Evolutionary conservation across 1,139 yeast species (phyloP), one percentile per base, ranked within the genome.

Genomic region (Candida albicans): DNA sequence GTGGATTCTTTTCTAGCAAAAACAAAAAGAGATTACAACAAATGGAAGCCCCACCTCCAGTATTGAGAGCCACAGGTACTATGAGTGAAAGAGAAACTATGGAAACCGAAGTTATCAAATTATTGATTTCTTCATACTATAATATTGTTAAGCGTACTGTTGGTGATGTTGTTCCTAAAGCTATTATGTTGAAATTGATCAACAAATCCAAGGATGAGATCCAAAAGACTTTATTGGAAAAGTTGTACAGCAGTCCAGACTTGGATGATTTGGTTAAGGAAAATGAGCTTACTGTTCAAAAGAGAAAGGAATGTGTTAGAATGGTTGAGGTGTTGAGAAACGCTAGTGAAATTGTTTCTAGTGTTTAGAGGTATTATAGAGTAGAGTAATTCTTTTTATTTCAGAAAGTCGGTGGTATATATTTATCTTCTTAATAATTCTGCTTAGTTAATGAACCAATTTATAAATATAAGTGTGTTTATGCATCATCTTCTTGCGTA

Each of bases 31-130:
- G 95, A 67, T 77, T 91, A 59, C 97, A 95, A 37, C 85, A 91
- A 27, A 88, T 93, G 95, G 99, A 93, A 65, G 91, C 96, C 1
- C 99, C 99, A 40, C 99, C 99, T 35, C 82, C 96, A 33, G 91
- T 90, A 11, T 81, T 93, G 62, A 87, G 93, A 65, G 99, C 99
- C 6, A 83, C 96, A 22, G 98, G 98, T 35, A 83, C 87, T 46
- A 84, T 93, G 88, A 81, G 96, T 22, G 99, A 93, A 63, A 84
- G 97, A 56, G 99, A 93, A 69, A 82, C 91, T 30, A 86, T 88
- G 82, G 99, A 93, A 67, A 93, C 98, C 0, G 99, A 93, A 61
- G 98, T 93, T 34, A 93, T 93, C 62, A 93, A 93, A 72, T 77
- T 93, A 53, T 77, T 93, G 60, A 93, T 93, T 55, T 81, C 85